Evolutionary conservation across 2,329 filamentous ascomycete species (phyloP).

Genomic region (Colletotrichum filicis): DNA sequence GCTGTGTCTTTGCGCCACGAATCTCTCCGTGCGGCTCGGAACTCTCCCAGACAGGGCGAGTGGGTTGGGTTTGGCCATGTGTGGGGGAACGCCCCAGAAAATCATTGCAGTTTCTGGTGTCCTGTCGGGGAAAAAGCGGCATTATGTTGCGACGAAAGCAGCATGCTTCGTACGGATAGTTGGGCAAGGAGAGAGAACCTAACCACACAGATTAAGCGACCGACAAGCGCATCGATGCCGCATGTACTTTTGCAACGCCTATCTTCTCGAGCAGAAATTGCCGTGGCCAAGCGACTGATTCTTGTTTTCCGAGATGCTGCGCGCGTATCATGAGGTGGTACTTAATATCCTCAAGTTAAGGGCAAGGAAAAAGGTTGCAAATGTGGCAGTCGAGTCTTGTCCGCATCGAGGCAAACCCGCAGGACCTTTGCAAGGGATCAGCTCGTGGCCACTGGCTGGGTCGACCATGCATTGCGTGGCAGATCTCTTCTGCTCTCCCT

Average conservation of each 20-base stretch:
- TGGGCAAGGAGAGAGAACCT: not conserved
- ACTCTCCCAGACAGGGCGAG: not conserved
- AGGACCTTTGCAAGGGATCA: constrained; percentile 24
- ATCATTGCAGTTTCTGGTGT: not conserved
- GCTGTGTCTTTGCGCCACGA: not conserved
- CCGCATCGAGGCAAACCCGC: constrained; percentile 27
- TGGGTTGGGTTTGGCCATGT: not conserved
- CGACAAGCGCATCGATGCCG: not conserved
- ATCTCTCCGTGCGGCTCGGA: not conserved
- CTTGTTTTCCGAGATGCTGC: not conserved
- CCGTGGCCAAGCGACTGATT: not conserved
- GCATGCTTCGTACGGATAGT: not conserved
- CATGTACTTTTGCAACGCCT: no score
- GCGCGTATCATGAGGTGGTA: constrained; percentile 21
- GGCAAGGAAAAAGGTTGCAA: constrained; percentile 13
- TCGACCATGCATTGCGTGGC: constrained; percentile 18
- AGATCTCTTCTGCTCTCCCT: constrained; percentile 14
- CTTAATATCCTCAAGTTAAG: constrained; percentile 35
- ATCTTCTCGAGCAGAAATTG: not conserved
- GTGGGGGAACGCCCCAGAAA: not conserved
- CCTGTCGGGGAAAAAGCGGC: not conserved
- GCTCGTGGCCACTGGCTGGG: not conserved
- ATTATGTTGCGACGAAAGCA: not conserved
- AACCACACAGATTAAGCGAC: not conserved
- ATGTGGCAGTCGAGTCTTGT: constrained; percentile 25